Evolutionary conservation across 148 eudicot species (phyloP).

Genomic region (Selenicereus undatus): DNA sequence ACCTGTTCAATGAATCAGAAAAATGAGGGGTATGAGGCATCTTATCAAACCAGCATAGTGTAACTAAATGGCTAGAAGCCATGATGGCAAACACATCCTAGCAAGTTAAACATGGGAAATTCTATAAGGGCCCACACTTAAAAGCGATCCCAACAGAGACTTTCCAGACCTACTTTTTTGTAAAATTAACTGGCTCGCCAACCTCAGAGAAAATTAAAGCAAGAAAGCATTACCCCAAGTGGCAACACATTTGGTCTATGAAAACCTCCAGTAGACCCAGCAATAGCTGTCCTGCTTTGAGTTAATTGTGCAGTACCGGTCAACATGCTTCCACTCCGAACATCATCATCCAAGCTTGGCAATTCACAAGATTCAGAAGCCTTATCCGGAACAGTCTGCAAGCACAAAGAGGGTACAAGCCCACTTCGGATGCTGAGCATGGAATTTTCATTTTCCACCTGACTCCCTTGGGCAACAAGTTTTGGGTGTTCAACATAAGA

Average conservation of each 20-base stretch:
- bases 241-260: slow-evolving; percentile 25
- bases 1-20: slow-evolving; percentile 23
- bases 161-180: neutral
- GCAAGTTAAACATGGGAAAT: neutral
- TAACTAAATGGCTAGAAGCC: too few relatives aligned
- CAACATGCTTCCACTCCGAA: slow-evolving; percentile 18
- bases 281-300: slow-evolving; percentile 19
- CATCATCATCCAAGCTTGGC: slow-evolving; percentile 11
- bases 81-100: neutral
- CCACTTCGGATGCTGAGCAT: slow-evolving; percentile 11
- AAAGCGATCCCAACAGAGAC: neutral
- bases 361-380: slow-evolving; percentile 15
- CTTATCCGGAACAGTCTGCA: slow-evolving; percentile 22
- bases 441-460: slow-evolving; percentile 14
- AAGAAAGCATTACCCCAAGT: slow-evolving; percentile 30
- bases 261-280: slow-evolving; percentile 27
- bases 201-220: neutral
- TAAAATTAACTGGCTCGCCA: neutral
- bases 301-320: slow-evolving; percentile 11
- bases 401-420: slow-evolving; percentile 23
- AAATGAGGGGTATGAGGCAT: neutral
- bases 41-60: neutral
- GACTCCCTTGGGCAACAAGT: slow-evolving; percentile 22
- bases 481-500: slow-evolving; percentile 16
- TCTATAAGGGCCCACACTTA: neutral